phyloP scores from a whole-genome alignment of 2,329 filamentous ascomycete genomes.

The Epichloe elymi region DNA sequence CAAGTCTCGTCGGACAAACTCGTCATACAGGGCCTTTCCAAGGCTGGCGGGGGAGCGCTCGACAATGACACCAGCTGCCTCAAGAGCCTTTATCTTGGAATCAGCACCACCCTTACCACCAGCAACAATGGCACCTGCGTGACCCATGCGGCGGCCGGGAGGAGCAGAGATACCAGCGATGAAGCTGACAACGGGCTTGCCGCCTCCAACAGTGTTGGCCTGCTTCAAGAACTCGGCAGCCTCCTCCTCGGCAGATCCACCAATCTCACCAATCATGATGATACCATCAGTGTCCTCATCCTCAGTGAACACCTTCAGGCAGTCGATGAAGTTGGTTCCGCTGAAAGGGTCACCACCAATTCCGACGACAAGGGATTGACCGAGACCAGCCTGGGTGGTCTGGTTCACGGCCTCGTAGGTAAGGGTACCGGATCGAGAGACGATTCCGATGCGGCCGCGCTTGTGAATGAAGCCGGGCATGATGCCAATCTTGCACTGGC shows the following conservation, averaged over 20 bases:
- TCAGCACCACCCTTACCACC: slow-evolving; percentile 96
- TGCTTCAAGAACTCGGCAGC: slow-evolving; percentile 90
- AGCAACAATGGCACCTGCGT: slow-evolving; percentile 94
- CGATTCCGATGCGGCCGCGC: slow-evolving; percentile 95
- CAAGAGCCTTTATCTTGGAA: slow-evolving; percentile 92
- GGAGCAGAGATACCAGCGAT: slow-evolving; percentile 97
- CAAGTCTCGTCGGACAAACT: slow-evolving; percentile 93
- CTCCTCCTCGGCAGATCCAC: slow-evolving; percentile 93
- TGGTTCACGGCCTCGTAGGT: slow-evolving; percentile 99
- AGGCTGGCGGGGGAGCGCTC: slow-evolving; percentile 82
- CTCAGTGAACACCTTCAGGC: slow-evolving; percentile 89
- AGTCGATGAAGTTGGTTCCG: slow-evolving; percentile 99
- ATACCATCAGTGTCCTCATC: slow-evolving; percentile 96
- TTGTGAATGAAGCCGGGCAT: slow-evolving; percentile 99
- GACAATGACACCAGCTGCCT: slow-evolving; percentile 81
- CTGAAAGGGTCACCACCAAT: slow-evolving; percentile 98
- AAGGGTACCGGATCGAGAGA: slow-evolving; percentile 93
- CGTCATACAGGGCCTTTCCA: slow-evolving; percentile 84
- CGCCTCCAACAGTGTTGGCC: slow-evolving; percentile 72
- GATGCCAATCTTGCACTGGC: slow-evolving; percentile 99
- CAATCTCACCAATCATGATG: slow-evolving; percentile 99
- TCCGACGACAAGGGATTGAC: slow-evolving; percentile 94
- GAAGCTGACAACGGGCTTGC: slow-evolving; percentile 94
- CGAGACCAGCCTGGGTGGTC: slow-evolving; percentile 91
- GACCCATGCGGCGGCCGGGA: slow-evolving; percentile 92